Conservation (phyloP, 306 rosid species). For the Calophaca sinica region DNA sequence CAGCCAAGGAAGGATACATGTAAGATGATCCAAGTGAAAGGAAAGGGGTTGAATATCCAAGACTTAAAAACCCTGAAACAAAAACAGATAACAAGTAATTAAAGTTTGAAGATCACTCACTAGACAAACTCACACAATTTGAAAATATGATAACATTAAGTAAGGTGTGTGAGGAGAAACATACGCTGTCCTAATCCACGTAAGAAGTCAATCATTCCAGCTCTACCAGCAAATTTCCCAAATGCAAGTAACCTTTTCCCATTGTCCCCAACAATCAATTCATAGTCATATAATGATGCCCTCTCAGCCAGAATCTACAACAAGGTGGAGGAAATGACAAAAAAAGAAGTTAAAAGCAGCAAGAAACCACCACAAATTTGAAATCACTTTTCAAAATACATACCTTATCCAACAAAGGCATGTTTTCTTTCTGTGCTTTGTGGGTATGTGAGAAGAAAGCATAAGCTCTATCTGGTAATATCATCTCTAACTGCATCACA, state of each 20-base stretch:
- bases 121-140: slow-evolving; percentile 10
- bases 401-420: slow-evolving; percentile 90
- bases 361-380: slow-evolving; percentile 30
- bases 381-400: background rate
- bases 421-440: slow-evolving; percentile 93
- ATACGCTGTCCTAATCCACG: slow-evolving; percentile 83
- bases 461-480: slow-evolving; percentile 91
- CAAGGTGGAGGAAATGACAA: background rate
- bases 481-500: slow-evolving; percentile 74
- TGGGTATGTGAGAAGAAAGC: slow-evolving; percentile 95
- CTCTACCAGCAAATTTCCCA: slow-evolving; percentile 95
- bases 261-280: slow-evolving; percentile 80
- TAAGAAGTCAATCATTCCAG: slow-evolving; percentile 88
- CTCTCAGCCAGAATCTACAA: slow-evolving; percentile 75
- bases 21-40: slow-evolving; percentile 91
- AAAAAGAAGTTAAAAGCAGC: slow-evolving; percentile 16
- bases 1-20: slow-evolving; percentile 93
- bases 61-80: slow-evolving; percentile 77
- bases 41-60: slow-evolving; percentile 97
- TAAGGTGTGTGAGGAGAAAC: slow-evolving; percentile 39
- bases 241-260: slow-evolving; percentile 87
- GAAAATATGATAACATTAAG: slow-evolving; percentile 1
- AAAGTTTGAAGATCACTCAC: slow-evolving; percentile 13
- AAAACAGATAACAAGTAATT: slow-evolving; percentile 35
- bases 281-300: slow-evolving; percentile 85